Evolutionary conservation across 371 early-diverging fungal genomes (phyloP).

Genomic region (Chytridium lagenaria): DNA sequence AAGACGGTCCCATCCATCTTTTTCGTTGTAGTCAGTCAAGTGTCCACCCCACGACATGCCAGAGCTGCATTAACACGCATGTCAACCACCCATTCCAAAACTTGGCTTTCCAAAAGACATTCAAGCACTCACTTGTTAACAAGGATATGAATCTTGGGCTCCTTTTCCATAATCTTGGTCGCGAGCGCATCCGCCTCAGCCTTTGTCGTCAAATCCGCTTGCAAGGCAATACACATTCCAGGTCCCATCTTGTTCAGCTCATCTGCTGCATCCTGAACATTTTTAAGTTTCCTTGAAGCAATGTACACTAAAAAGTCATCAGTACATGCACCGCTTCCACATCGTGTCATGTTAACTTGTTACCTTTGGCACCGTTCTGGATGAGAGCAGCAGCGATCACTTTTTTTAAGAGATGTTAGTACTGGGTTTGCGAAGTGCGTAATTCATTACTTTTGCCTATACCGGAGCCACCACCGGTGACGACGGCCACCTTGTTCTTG

Average conservation of each 20-base stretch:
- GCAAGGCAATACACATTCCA: constrained; percentile 69
- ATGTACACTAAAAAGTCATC: constrained; percentile 46
- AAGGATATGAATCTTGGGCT: constrained; percentile 78
- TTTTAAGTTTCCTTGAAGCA: constrained; percentile 50
- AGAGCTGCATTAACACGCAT: constrained; percentile 37
- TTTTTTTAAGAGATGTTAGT: constrained; percentile 20
- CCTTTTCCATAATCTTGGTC: constrained; percentile 62
- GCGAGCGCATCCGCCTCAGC: constrained; percentile 69
- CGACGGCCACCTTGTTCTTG: constrained; percentile 85
- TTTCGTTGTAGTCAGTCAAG: constrained; percentile 48
- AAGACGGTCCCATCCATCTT: constrained; percentile 55
- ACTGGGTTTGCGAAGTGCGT: no score
- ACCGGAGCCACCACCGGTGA: constrained; percentile 84
- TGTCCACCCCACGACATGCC: constrained; percentile 55
- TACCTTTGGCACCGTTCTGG: constrained; percentile 56
- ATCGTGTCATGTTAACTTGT: not conserved
- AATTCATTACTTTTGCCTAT: constrained; percentile 50
- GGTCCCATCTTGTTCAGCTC: constrained; percentile 45
- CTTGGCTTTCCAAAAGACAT: no score
- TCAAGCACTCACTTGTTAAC: constrained; percentile 69
- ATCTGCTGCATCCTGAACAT: constrained; percentile 46
- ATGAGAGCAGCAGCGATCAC: constrained; percentile 54
- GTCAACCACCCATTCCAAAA: no score
- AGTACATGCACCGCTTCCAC: not conserved
- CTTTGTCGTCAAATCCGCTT: constrained; percentile 76